Evolutionary conservation across 2,329 filamentous ascomycete species (phyloP), one percentile per base, ranked within the genome.

Genomic region (Ceratocystis variospora): DNA sequence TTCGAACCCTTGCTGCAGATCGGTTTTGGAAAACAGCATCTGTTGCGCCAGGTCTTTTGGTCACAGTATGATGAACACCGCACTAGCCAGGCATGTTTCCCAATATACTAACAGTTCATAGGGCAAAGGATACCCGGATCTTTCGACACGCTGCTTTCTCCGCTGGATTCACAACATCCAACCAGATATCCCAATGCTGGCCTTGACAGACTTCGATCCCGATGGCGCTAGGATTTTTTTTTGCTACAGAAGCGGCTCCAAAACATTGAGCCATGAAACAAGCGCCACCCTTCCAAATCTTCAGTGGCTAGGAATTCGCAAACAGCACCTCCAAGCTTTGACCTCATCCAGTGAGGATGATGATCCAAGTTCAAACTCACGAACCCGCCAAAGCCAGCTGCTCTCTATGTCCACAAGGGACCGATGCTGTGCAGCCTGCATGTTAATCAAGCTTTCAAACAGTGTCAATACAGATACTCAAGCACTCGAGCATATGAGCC

Each of bases 81-180:
- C 31, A 15, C 31, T 19, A 25, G n/a, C 0, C 17, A 64, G 15
- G 10, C 25, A 50, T 33, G 28, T 8, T 45, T 50, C 33, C 62
- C 31, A 37, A 25, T 25, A 53, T 28, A 45, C 55, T 67, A 33
- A 68, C 61, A 15, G 12, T 12, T 5, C 25, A 3, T 64, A 90
- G 87, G 89, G 85, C 0, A 94, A 92, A 78, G 90, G 90, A 1
- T 94, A 90, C 71, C 89, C 90, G 0, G 90, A 94, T 70, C 76
- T 93, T 61, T 80, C 81, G 0, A 90, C 88, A 0, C 79, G 87
- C 6, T 79, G 79, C 17, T 86, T 93, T 64, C 75, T 93, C 1
- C 78, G 79, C 53, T 73, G 78, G 12, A 65, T 90, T 0, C 79
- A 81, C 46, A 73, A 70, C 0, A 74, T 73, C 7, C 76, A 76